phyloP scores from a whole-genome alignment of 1,284 basidiomycete species.

The Ceratobasidium sp. region DNA sequence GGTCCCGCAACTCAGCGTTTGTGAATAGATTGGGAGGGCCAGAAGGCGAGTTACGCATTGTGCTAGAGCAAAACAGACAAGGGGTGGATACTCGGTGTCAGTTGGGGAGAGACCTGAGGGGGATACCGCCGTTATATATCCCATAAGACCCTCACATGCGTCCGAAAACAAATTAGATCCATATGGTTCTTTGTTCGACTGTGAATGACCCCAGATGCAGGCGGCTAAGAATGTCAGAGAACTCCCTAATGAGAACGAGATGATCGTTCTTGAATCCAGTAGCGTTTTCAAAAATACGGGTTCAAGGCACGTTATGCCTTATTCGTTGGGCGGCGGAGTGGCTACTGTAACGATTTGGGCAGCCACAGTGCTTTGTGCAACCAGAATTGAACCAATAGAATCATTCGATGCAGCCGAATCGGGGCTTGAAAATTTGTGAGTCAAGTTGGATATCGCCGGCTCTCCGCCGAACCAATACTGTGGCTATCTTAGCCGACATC shows the following conservation, averaged over 20 bases:
- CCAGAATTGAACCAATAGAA: not conserved
- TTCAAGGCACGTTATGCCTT: not conserved
- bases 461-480: not conserved
- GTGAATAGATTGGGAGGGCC: slow-evolving; percentile 15
- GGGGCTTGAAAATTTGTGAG: not conserved
- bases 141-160: not conserved
- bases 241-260: no score
- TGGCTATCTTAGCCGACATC: not conserved
- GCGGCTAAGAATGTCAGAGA: not conserved
- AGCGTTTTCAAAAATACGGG: not conserved
- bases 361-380: slow-evolving; percentile 10
- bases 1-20: not conserved
- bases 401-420: not conserved
- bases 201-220: no score
- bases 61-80: not conserved
- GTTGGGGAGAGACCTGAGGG: not conserved
- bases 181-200: not conserved
- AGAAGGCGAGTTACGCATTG: not conserved
- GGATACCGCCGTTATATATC: not conserved
- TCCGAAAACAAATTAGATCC: not conserved
- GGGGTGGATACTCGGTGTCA: not conserved
- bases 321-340: not conserved
- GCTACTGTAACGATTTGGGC: not conserved
- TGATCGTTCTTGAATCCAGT: not conserved
- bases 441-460: not conserved